Percentiles rank a stretch among this genome's conserved stretches.
These are phyloP conservation scores for Sclerotinia borealis DNA, from an alignment of 2,329 filamentous ascomycete genomes.

Conservation along the genomic window DNA sequence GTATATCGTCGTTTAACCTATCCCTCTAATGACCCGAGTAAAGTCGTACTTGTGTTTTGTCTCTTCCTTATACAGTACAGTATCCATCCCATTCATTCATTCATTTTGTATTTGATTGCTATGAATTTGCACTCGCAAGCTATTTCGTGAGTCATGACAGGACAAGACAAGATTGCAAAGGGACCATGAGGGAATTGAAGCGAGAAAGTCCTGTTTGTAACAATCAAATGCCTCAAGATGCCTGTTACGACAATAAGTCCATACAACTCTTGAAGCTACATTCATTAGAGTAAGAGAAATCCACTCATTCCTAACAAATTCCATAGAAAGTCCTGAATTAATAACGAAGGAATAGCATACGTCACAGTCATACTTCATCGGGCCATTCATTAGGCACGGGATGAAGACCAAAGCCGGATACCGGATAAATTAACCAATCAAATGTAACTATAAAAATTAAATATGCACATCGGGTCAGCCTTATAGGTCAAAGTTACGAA, in stretches of 20 bases:
- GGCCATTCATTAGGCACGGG: not conserved
- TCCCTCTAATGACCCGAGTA: too few relatives aligned
- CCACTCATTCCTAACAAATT: not conserved
- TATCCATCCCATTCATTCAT: too few relatives aligned
- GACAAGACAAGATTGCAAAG: not conserved
- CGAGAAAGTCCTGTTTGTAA: not conserved
- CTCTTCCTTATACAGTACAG: too few relatives aligned
- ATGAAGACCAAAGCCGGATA: not conserved
- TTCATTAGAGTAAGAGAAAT: not conserved
- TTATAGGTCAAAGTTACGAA: not conserved
- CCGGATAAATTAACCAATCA: conserved; percentile 1
- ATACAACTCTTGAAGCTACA: not conserved
- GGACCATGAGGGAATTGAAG: not conserved
- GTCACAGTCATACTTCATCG: not conserved
- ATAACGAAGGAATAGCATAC: not conserved
- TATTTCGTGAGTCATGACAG: too few relatives aligned
- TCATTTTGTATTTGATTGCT: too few relatives aligned
- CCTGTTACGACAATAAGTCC: not conserved
- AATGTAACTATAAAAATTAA: not conserved
- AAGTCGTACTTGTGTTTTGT: too few relatives aligned
- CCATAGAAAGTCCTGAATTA: not conserved
- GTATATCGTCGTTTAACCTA: too few relatives aligned
- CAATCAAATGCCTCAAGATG: not conserved
- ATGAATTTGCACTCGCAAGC: not conserved
- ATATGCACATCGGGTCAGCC: conserved; percentile 10